Conservation (phyloP, 805 yeast genomes). For the Wickerhamiella sorbophila region DNA sequence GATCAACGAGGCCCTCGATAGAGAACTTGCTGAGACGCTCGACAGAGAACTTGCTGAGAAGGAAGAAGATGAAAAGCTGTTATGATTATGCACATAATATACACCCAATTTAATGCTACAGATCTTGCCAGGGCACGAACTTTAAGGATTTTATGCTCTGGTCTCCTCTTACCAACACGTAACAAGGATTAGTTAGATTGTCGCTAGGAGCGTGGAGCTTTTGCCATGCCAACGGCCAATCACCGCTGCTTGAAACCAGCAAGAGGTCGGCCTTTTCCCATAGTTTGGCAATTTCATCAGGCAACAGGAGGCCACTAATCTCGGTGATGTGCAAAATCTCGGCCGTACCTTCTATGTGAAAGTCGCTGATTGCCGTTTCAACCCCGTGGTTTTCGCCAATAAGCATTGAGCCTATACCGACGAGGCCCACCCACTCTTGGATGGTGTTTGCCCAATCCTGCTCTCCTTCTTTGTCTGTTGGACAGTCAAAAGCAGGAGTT, state of each 20-base stretch:
- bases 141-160: neutral
- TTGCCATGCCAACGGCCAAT: neutral
- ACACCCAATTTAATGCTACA: neutral
- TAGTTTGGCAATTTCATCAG: neutral
- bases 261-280: constrained; percentile 3
- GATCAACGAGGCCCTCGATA: constrained; percentile 8
- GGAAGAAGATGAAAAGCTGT: neutral
- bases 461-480: constrained; percentile 4
- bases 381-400: constrained; percentile 3
- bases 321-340: constrained; percentile 1
- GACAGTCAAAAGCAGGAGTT: constrained; percentile 4
- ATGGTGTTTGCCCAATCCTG: constrained; percentile 15
- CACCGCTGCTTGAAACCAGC: neutral
- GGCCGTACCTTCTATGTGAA: neutral
- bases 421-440: constrained; percentile 15
- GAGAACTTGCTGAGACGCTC: neutral
- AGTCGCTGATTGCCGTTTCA: constrained; percentile 8
- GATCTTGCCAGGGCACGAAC: neutral
- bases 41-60: neutral
- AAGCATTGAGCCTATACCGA: constrained; percentile 4
- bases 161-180: constrained; percentile 3
- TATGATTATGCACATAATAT: neutral
- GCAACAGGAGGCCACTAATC: neutral
- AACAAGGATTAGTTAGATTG: constrained; percentile 4
- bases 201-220: neutral